Percentiles rank a stretch among this genome's conserved stretches.
Evolutionary conservation across 148 eudicot genomes (phyloP).

Genomic region (Pouteria glomerata): DNA sequence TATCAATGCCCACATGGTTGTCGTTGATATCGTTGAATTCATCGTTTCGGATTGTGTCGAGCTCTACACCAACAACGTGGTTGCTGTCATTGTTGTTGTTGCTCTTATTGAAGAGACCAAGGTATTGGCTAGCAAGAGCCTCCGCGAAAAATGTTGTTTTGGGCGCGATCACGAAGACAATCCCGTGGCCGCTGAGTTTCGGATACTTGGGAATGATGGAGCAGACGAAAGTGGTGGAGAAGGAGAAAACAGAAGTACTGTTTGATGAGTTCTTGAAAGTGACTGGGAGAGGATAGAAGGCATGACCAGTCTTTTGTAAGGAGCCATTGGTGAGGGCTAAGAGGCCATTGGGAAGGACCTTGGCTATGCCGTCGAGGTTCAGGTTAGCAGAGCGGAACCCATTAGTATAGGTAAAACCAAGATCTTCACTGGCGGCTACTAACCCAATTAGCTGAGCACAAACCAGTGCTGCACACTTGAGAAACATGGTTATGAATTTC

Average conservation of each 20-base stretch:
- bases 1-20: conserved; percentile 41
- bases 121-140: conserved; percentile 26
- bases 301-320: conserved; percentile 28
- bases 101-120: conserved; percentile 28
- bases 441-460: neutral
- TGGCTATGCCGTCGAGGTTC: conserved; percentile 17
- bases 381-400: conserved; percentile 24
- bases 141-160: neutral
- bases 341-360: conserved; percentile 18
- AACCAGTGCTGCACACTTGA: no score
- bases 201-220: conserved; percentile 37
- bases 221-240: conserved; percentile 44
- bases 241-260: conserved; percentile 20
- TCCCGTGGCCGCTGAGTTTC: conserved; percentile 48
- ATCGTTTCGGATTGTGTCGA: conserved; percentile 30
- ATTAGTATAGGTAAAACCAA: conserved; percentile 1
- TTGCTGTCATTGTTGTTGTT: conserved; percentile 19
- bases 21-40: conserved; percentile 31
- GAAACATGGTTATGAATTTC: no score
- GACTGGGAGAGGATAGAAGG: conserved; percentile 24
- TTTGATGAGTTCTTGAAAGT: conserved; percentile 18
- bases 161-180: conserved; percentile 40
- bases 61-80: conserved; percentile 42
- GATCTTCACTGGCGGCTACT: conserved; percentile 1
- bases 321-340: conserved; percentile 32